Base-by-base conservation (phyloP, 345 rosid species). In the Lagerstroemia speciosa region DNA sequence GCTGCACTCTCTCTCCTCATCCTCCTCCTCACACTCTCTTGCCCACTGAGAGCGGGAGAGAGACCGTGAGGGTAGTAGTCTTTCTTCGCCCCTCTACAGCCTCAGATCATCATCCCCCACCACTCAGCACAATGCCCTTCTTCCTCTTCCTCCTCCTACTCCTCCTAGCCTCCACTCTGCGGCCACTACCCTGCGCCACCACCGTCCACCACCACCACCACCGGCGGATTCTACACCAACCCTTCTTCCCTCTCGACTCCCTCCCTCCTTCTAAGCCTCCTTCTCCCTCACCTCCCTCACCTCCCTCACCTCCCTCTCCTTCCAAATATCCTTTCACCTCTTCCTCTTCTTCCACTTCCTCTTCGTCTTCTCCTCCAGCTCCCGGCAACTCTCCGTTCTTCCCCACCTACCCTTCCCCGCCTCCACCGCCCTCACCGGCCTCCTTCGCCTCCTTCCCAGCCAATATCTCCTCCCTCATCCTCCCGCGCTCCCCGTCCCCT, bases 381-480 rank as follows among this genome's bases (percentile, higher is more conserved):
- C 83, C 89, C 7, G 74, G 71, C 45, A 68, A 78, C 19, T 77
- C 95, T 20, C 93, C 98, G 0, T 95, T 92, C 72, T 95, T 91
- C 77, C 99, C 98, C 0, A 40, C 84, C 33, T 88, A 78, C 78
- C 83, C 92, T 67, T 70, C 86, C 4, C 58, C 98, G 33, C 96
- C 96, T 7, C 97, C 97, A 0, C 74, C 73, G 8, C 96, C 96
- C 6, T 67, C 92, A 45, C 89, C 97, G 0, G 74, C 88, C 5
- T 48, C 83, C 5, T 87, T 82, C 67, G 97, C 95, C 29, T 87
- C 98, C 40, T 93, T 91, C 75, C 98, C 98, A 0, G 98, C 96
- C 64, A 93, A 93, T 68, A 89, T 93, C 77, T 91, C 97, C 76
- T 86, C 96, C 46, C 86, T 94, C 14, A 82, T 82, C 78, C 88